Evolutionary conservation across 129 eudicot species (phyloP).

Genomic region (Cynara cardunculus): DNA sequence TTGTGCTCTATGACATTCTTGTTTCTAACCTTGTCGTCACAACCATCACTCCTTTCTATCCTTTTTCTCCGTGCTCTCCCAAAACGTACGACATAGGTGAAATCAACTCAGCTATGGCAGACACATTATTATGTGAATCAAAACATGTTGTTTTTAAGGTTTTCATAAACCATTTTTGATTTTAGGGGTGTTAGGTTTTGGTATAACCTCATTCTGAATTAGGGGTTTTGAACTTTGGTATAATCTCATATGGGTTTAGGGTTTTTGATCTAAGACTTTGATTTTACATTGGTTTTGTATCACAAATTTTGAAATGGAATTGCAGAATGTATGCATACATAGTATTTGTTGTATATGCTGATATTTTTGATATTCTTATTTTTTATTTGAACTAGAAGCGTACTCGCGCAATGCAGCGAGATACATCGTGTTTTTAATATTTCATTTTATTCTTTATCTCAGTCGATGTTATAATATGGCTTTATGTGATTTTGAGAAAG

Average conservation of each 20-base stretch:
- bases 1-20: background rate
- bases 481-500: too few species aligned
- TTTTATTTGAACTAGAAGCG: too few species aligned
- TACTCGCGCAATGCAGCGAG: too few species aligned
- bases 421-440: too few species aligned
- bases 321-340: background rate
- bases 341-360: background rate
- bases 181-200: background rate
- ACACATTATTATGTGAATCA: background rate
- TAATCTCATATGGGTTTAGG: background rate
- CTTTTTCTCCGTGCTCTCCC: background rate
- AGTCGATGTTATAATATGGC: too few species aligned
- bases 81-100: too few species aligned
- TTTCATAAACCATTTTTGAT: background rate
- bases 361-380: too few species aligned
- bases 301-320: background rate
- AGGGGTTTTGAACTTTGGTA: background rate
- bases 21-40: background rate
- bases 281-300: background rate
- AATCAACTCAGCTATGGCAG: background rate
- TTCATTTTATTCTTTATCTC: too few species aligned
- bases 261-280: background rate
- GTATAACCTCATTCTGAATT: too few species aligned
- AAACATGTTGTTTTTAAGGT: background rate
- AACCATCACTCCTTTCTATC: background rate